phyloP scores from a whole-genome alignment of 2,329 filamentous ascomycete genomes.

The Helotiales sp. region DNA sequence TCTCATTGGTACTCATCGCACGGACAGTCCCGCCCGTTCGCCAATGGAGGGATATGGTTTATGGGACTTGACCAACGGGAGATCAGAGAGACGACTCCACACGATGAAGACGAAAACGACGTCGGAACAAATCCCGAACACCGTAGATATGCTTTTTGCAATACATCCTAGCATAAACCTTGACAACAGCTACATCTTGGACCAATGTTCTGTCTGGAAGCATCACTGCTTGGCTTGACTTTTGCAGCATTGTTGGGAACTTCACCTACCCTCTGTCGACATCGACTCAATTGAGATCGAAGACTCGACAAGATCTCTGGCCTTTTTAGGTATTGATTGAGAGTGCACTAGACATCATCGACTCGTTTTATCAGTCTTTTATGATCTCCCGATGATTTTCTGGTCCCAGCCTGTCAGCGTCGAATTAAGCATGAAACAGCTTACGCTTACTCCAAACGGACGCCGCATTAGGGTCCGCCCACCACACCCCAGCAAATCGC shows the following conservation, averaged over 20 bases:
- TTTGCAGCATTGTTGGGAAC: no score
- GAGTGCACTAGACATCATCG: background rate
- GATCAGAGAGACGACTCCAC: background rate
- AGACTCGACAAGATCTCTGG: no score
- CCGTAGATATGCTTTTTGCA: background rate
- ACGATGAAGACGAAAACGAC: background rate
- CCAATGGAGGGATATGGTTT: background rate
- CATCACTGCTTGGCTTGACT: background rate
- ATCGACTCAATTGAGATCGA: no score
- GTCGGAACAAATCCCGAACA: background rate
- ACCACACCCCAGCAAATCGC: no score
- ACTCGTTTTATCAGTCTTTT: background rate
- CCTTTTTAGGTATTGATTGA: no score
- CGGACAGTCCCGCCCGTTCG: background rate
- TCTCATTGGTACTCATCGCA: background rate
- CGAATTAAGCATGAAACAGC: conserved; percentile 1
- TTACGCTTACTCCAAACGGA: background rate
- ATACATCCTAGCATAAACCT: background rate
- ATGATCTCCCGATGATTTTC: background rate
- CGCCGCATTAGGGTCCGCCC: background rate
- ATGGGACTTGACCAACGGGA: background rate
- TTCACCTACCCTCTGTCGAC: no score
- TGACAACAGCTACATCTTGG: no score
- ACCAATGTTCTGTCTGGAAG: background rate
- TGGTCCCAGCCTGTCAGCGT: background rate